These are phyloP conservation scores for Pseudodiploospora longispora DNA, from an alignment of 2,329 filamentous ascomycete genomes.

Conservation along the genomic window DNA sequence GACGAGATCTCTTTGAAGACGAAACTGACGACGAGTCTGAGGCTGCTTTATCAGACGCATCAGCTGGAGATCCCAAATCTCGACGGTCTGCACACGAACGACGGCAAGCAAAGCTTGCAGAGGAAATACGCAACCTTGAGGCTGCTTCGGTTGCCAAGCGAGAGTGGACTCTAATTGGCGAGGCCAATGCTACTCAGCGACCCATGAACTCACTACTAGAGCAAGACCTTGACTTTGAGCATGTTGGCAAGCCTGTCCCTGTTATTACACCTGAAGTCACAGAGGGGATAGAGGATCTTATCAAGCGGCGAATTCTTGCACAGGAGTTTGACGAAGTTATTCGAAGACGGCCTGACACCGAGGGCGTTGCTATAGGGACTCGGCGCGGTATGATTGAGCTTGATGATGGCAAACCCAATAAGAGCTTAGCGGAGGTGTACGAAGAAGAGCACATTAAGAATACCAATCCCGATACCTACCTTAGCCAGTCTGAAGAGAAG, in stretches of 20 bases:
- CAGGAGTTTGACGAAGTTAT: constrained; percentile 90
- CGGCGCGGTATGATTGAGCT: constrained; percentile 71
- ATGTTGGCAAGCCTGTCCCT: constrained; percentile 87
- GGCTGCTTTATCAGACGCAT: constrained; percentile 56
- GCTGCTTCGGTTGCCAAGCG: constrained; percentile 81
- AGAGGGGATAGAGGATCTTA: constrained; percentile 84
- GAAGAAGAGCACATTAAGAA: constrained; percentile 82
- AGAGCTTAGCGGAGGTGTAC: constrained; percentile 86
- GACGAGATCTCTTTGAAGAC: constrained; percentile 85
- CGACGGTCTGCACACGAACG: constrained; percentile 79
- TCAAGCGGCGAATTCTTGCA: constrained; percentile 85
- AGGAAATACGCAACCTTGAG: constrained; percentile 89
- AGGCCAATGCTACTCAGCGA: constrained; percentile 73
- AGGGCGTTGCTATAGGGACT: constrained; percentile 50
- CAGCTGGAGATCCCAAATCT: constrained; percentile 62
- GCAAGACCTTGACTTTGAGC: constrained; percentile 91
- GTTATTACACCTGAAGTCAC: constrained; percentile 88
- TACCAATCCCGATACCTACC: constrained; percentile 68
- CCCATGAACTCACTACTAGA: constrained; percentile 89
- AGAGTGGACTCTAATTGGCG: constrained; percentile 83
- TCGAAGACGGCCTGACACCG: constrained; percentile 68
- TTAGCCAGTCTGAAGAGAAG: constrained; percentile 77
- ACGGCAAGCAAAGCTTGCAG: constrained; percentile 72
- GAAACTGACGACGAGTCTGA: constrained; percentile 59
- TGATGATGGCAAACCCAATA: constrained; percentile 78